Evolutionary conservation across 306 rosid genomes (phyloP), one percentile per base, ranked within the genome.

Genomic region (Sindora glabra): DNA sequence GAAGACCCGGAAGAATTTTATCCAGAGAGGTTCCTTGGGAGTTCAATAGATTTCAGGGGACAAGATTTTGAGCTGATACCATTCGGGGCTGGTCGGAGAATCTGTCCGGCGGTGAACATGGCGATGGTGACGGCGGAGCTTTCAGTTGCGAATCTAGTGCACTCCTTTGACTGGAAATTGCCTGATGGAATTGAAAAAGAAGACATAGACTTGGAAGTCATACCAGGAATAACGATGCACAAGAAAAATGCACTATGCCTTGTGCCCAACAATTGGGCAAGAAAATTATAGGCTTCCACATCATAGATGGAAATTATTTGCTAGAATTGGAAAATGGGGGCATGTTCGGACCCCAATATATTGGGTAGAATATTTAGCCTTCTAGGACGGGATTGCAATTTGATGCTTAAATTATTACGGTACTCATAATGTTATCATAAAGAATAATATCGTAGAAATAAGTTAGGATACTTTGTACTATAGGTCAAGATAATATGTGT

Each of bases 41-140:
- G 22, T 27, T 42, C 32, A 11, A 18, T 64, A 3, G 68, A 78
- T 5, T 59, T 38, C 2, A 78, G 54, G 30, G 83, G 74, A 0
- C 68, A 18, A 0, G 45, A 74, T 46, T 78, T 64, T 42, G 83
- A 59, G 60, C 0, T 70, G 0, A 56, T 74, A 6, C 74, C 83
- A 5, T 78, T 78, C 50, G 80, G 80, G 1, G 27, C 57, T n/a
- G 80, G 77, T 14, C 34, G 83, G 8, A 70, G 80, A 71, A 66
- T 70, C 13, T 74, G 80, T 34, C 83, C 80, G 0, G 77, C 48
- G 0, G 56, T 65, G 9, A 26, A 70, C 7, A 60, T 65, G 74
- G 77, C 51, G 0, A 27, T 49, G 11, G 56, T 25, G 3, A 65
- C 58, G 0, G 47, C 69, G 21, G 69, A 78, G 14, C 52, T 74